Percentiles rank a stretch among this genome's conserved stretches.
Evolutionary conservation across 495 filamentous ascomycete genomes (phyloP).

Genomic region (Pyrenula massariospora): DNA sequence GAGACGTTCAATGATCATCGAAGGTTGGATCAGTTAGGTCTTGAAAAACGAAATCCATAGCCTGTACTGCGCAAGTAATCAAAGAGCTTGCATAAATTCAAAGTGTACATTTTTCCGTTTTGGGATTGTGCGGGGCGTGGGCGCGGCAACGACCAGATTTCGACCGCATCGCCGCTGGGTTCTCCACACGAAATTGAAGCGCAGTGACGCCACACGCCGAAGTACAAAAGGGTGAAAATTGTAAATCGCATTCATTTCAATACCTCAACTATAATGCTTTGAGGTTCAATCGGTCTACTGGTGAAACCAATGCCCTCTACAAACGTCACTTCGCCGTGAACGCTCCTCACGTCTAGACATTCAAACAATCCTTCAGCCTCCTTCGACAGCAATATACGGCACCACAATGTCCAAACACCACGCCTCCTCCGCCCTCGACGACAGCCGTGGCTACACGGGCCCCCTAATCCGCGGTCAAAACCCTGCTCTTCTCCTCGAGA

Average conservation of each 20-base stretch:
- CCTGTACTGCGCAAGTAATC: no score
- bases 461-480: conserved; percentile 67
- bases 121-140: not conserved
- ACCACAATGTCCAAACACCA: conserved; percentile 38
- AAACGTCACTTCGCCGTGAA: no score
- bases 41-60: no score
- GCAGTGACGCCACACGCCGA: no score
- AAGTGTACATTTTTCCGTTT: not conserved
- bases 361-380: not conserved
- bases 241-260: no score
- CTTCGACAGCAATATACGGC: not conserved
- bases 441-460: conserved; percentile 66
- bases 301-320: no score
- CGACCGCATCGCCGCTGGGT: not conserved
- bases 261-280: no score
- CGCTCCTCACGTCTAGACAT: no score
- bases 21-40: no score
- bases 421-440: conserved; percentile 62
- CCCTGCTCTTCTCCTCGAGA: conserved; percentile 81
- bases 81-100: not conserved
- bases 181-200: not conserved
- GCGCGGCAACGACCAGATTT: not conserved
- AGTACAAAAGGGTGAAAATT: no score
- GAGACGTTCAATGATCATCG: no score
- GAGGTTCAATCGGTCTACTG: no score